A percentile compares a stretch with the other conserved stretches of the same genome.
These are phyloP conservation scores for Aaosphaeria arxii DNA, from an alignment of 2,329 filamentous ascomycete genomes.

Conservation along the genomic window DNA sequence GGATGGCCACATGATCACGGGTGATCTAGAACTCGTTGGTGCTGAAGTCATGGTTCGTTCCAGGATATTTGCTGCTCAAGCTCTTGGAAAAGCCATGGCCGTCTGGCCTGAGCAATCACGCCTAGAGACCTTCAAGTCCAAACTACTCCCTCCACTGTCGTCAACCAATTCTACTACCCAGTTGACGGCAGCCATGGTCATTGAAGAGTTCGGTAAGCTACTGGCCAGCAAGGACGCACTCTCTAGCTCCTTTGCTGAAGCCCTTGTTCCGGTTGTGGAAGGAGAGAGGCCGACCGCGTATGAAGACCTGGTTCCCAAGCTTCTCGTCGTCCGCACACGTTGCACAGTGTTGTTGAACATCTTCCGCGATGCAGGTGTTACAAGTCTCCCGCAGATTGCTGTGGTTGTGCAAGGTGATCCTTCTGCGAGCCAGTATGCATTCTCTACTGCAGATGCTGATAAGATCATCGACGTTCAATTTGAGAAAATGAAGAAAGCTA, in stretches of 20 bases:
- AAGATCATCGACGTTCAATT: conserved; percentile 84
- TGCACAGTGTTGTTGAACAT: conserved; percentile 86
- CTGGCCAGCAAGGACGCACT: conserved; percentile 45
- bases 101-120: conserved; percentile 62
- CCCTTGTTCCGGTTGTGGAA: conserved; percentile 75
- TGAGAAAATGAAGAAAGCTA: conserved; percentile 81
- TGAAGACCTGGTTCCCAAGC: conserved; percentile 82
- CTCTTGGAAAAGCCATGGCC: conserved; percentile 81
- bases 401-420: conserved; percentile 92
- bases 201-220: conserved; percentile 80
- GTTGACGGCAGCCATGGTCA: conserved; percentile 74
- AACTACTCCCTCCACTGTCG: conserved; percentile 63
- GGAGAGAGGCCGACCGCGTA: conserved; percentile 78
- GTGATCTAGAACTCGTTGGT: conserved; percentile 91
- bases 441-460: conserved; percentile 83
- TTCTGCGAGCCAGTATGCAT: conserved; percentile 87
- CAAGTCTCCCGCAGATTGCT: conserved; percentile 74
- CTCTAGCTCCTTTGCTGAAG: conserved; percentile 58
- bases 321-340: conserved; percentile 86
- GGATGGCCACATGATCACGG: conserved; percentile 96
- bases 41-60: conserved; percentile 85
- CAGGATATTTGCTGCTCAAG: conserved; percentile 80
- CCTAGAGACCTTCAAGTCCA: conserved; percentile 62
- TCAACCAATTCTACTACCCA: conserved; percentile 83
- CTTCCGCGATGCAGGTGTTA: conserved; percentile 66